Conservation (phyloP, 768 basidiomycete genomes). For the Boletus barrowsii region DNA sequence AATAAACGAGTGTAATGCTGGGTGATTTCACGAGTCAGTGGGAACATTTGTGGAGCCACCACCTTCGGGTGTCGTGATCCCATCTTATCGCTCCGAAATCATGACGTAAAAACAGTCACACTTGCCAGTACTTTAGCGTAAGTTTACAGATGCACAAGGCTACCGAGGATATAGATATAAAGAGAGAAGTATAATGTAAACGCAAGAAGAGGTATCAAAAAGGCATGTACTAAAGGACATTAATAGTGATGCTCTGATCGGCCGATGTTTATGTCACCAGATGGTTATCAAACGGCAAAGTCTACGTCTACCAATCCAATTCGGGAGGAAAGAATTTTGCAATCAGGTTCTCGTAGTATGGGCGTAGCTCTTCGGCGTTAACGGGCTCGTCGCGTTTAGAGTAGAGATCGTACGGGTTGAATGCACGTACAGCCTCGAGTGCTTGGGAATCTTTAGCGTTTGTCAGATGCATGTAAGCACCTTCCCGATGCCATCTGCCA, state of each 20-base stretch:
- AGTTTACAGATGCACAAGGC: not conserved
- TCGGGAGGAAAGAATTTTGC: slow-evolving; percentile 80
- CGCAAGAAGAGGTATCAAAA: not conserved
- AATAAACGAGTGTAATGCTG: not conserved
- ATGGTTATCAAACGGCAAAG: not conserved
- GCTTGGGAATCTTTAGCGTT: slow-evolving; percentile 64
- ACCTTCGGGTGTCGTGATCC: not conserved
- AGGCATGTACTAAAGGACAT: not conserved
- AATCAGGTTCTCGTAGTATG: slow-evolving; percentile 83
- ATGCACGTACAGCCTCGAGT: slow-evolving; percentile 74
- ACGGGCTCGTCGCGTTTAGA: slow-evolving; percentile 79
- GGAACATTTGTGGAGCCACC: slow-evolving; percentile 18
- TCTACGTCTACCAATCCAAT: slow-evolving; percentile 70
- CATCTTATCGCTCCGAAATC: slow-evolving; percentile 21
- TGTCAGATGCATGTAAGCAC: slow-evolving; percentile 77
- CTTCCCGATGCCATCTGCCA: slow-evolving; percentile 79
- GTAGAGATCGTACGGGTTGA: slow-evolving; percentile 95
- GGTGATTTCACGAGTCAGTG: not conserved
- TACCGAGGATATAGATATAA: slow-evolving; percentile 5
- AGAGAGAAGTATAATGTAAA: not conserved
- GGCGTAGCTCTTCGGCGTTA: slow-evolving; percentile 58
- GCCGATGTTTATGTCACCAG: slow-evolving; percentile 3
- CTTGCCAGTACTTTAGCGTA: not conserved
- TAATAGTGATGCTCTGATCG: slow-evolving; percentile 3
- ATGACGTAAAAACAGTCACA: not conserved